These are phyloP conservation scores for Primulina huaijiensis DNA, from an alignment of 257 asterid species.

Conservation along the genomic window DNA sequence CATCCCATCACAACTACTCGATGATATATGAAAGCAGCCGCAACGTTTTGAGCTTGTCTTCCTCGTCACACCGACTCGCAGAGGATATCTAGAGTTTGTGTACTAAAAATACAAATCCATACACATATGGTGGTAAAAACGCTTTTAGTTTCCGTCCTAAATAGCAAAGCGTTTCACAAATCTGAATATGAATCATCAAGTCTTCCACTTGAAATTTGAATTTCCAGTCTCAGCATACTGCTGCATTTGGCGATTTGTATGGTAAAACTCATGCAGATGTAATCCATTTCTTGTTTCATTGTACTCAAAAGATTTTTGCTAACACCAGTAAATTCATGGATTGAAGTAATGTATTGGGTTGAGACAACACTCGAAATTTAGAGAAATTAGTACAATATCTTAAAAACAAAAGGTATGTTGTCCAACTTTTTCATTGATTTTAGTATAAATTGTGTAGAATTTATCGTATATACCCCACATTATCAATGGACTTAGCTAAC, in stretches of 20 bases:
- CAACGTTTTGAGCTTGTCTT: constrained; percentile 8
- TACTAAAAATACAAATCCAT: background rate
- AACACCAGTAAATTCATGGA: too few species aligned
- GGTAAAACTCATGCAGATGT: background rate
- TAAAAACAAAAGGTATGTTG: too few species aligned
- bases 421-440: too few species aligned
- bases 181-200: background rate
- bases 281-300: background rate
- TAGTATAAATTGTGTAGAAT: too few species aligned
- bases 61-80: constrained; percentile 9
- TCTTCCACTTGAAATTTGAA: background rate
- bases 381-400: too few species aligned
- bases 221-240: background rate
- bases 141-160: background rate
- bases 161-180: background rate
- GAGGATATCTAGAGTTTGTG: constrained; percentile 17
- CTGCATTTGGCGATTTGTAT: background rate
- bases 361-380: too few species aligned
- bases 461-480: too few species aligned
- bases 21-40: constrained; percentile 35
- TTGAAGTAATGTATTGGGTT: too few species aligned
- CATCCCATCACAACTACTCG: constrained; percentile 34
- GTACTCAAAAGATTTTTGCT: background rate
- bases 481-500: too few species aligned
- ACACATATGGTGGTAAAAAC: background rate